Evolutionary conservation across 768 basidiomycete species (phyloP), one percentile per base, ranked within the genome.

Genomic region (Terana coerulea): DNA sequence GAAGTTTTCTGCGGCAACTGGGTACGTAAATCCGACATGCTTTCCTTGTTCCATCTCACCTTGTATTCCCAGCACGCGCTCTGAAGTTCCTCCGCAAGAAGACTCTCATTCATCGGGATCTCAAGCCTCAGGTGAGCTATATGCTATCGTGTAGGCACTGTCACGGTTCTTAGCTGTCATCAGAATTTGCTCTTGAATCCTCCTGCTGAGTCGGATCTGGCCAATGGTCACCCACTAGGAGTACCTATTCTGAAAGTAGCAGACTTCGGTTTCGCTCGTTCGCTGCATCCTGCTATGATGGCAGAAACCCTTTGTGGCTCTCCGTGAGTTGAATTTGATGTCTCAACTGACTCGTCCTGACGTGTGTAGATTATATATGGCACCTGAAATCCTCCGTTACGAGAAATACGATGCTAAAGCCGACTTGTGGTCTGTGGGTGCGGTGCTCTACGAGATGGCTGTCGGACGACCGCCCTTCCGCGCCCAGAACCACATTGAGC

Each of bases 391-490:
- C 61, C 73, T 99, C 10, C 83, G 91, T 14, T 97, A 97, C 66
- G 88, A 98, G 71, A 95, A 95, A 65, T 98, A 99, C 68, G 94
- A 97, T 66, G 95, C 95, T 17, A 95, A 93, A 66, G 97, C 91
- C 10, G 97, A 99, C 65, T 76, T 99, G 1, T 99, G 97, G 97
- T 95, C 92, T 26, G 94, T 98, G 41, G 97, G 97, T 5, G 92
- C 97, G 0, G 95, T 99, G 21, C 72, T 98, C 2, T 99, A 85
- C 70, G 97, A 99, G 68, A 98, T 97, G 87, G 77, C 83, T 15
- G 89, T 92, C 28, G 97, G 95, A 2, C 85, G 84, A 60, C 90
- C 97, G 1, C 97, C 97, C 0, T 99, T 95, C 69, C 85, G 95
- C 14, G 97, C 97, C 0, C 83, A 85, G 67, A 99, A 98, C 63